These are phyloP conservation scores for Castanopsis chinensis DNA, from an alignment of 306 rosid genomes.

Conservation along the genomic window DNA sequence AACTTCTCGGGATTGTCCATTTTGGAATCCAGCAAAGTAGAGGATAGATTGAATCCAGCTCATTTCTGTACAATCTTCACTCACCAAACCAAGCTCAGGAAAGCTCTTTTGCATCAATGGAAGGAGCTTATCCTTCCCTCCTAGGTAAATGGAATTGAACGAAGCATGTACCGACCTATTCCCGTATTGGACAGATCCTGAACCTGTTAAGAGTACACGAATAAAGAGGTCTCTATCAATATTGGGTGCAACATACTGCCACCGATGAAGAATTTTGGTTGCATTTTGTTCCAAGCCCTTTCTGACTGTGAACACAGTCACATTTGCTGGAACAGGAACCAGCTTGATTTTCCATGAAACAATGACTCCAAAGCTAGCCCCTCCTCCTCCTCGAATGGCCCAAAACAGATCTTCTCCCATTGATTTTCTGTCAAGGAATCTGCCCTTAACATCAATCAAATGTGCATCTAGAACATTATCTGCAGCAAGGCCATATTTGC, in stretches of 20 bases:
- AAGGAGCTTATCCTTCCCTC: conserved; percentile 13
- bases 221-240: conserved; percentile 11
- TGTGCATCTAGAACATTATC: conserved; percentile 12
- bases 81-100: conserved; percentile 13
- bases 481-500: conserved; percentile 9
- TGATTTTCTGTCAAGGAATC: conserved; percentile 11
- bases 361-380: conserved; percentile 19
- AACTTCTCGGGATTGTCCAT: conserved; percentile 13
- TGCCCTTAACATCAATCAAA: conserved; percentile 7
- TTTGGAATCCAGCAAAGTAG: background rate
- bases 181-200: background rate
- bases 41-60: conserved; percentile 31
- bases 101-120: conserved; percentile 12
- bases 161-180: background rate
- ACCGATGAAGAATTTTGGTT: conserved; percentile 12
- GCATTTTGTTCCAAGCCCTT: conserved; percentile 18
- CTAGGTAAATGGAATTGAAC: conserved; percentile 23
- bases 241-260: conserved; percentile 13
- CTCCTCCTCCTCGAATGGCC: conserved; percentile 32
- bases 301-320: conserved; percentile 14
- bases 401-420: conserved; percentile 29
- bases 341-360: conserved; percentile 20
- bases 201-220: background rate
- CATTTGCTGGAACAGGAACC: conserved; percentile 14
- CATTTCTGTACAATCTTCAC: conserved; percentile 9